Conservation (phyloP, 768 basidiomycete genomes). For the Tulasnella sp. region DNA sequence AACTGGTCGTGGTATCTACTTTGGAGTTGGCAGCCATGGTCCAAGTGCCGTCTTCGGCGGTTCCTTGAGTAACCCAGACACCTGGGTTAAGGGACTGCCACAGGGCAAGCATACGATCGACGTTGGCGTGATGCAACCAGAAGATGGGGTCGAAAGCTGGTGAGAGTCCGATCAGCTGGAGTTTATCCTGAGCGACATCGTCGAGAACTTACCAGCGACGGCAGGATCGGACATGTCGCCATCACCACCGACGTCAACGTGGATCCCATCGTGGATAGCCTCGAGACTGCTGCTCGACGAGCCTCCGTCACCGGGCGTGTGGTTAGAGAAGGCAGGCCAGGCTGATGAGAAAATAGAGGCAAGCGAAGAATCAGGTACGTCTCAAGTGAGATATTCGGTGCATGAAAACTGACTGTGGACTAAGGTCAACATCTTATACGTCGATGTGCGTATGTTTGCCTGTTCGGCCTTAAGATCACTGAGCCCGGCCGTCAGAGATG, state of each 20-base stretch:
- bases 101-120: constrained; percentile 4
- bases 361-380: too few relatives aligned
- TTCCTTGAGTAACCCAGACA: not conserved
- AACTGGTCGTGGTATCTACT: not conserved
- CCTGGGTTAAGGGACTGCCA: constrained; percentile 10
- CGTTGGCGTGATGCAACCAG: constrained; percentile 14
- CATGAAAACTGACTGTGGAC: too few relatives aligned
- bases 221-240: constrained; percentile 4
- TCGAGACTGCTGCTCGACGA: constrained; percentile 1
- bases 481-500: not conserved
- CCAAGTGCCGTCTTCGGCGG: not conserved
- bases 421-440: not conserved
- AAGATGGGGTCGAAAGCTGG: constrained; percentile 15
- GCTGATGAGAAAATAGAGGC: too few relatives aligned
- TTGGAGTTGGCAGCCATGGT: not conserved
- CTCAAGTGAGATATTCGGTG: too few relatives aligned
- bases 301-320: not conserved
- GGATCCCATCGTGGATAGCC: constrained; percentile 14
- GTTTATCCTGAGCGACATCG: not conserved
- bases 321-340: constrained; percentile 12
- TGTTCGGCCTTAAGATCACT: not conserved
- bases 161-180: not conserved
- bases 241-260: constrained; percentile 3
- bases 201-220: not conserved
- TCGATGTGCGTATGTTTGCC: not conserved